Base-by-base conservation (phyloP, 179 eudicot species). In the Spinacia oleracea region DNA sequence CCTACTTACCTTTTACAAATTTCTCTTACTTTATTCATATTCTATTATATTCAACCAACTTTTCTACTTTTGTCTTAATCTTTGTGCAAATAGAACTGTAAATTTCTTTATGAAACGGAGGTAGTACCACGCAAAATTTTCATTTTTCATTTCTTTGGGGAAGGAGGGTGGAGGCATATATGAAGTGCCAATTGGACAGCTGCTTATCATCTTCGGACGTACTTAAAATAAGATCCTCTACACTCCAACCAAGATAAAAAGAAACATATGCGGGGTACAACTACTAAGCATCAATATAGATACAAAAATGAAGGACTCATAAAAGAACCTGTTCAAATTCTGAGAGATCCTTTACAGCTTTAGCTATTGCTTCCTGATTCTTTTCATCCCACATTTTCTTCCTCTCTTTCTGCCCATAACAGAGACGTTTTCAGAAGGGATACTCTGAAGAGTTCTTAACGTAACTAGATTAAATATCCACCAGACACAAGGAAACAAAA, bases 361-460 rank as follows among this genome's bases (percentile, higher is more conserved):
- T 90, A 70, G 98, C 92, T 51, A 92, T 87, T 72, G 96, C 98
- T 84, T 89, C 93, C 86, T 93, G 98, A 84, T 92, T 91, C 77
- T 86, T 89, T 86, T 92, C 97, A 83, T 89, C 97, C 99, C 99
- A 96, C 71, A 80, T 91, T 74, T 93, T 93, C 88, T 81, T 92
- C 79, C 97, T 87, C 79, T 96, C 98, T 89, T 85, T 87, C 99
- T 96, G 89, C 79, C 42, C 78, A 80, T 34, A 76, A 38, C 65
- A 64, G 62, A 67, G 18, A 65, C 29, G 45, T 8, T n/a, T 21
- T 75, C 67, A 78, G 45, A 77, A 71, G 62, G 9, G 23, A 34
- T 60, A 31, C 75, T 46, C 50, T 46, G 10, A 10, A 14, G 15
- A 9, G 50, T 46, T 32, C 59, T 45, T 23, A 46, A 32, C 29